Evolutionary conservation across 2,329 filamentous ascomycete genomes (phyloP), one percentile per base, ranked within the genome.

Genomic region (Ceratocystis albifundus): DNA sequence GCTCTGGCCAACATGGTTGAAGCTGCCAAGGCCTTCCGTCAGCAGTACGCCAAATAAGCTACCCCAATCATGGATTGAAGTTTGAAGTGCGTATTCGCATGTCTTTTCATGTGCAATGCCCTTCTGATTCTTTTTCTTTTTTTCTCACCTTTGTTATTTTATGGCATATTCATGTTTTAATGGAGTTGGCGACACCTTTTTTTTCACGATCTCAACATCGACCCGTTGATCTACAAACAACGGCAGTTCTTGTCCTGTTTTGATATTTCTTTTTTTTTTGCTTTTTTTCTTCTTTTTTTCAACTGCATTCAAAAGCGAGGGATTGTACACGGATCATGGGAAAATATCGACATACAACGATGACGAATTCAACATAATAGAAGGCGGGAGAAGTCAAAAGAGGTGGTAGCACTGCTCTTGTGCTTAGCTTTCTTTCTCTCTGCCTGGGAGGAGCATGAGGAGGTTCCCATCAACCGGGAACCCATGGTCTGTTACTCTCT

Each of bases 1-100:
- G 90, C 93, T 68, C 82, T 99, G 75, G 81, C 81, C 81, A 96
- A 96, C 87, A 88, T 99, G 90, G 93, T 99, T 80, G 92, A 93
- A 77, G 94, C 94, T 68, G 93, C 94, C 83, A 96, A 96, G 86
- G 88, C 81, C 84, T 97, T 86, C 91, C 93, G 94, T 77, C 79
- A 87, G 79, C 91, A 96, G 84, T 88, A 95, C 80, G 76, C 85
- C 77, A 85, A 88, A 79, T 82, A 82, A 78, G 72, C 44, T 62
- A 48, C 10, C 7, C 32, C 28, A 41, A 25, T 8, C 12, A 30
- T 53, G 5, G 30, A 46, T 62, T 50, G 36, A 45, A 41, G 32
- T 50, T 30, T 66, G 65, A 57, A 61, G 65, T 30, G 57, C 57
- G 44, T 62, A 62, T 46, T 55, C 53, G 57, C 46, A 25, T 17